Evolutionary conservation across 768 basidiomycete species (phyloP).

Genomic region (Mycena pura): DNA sequence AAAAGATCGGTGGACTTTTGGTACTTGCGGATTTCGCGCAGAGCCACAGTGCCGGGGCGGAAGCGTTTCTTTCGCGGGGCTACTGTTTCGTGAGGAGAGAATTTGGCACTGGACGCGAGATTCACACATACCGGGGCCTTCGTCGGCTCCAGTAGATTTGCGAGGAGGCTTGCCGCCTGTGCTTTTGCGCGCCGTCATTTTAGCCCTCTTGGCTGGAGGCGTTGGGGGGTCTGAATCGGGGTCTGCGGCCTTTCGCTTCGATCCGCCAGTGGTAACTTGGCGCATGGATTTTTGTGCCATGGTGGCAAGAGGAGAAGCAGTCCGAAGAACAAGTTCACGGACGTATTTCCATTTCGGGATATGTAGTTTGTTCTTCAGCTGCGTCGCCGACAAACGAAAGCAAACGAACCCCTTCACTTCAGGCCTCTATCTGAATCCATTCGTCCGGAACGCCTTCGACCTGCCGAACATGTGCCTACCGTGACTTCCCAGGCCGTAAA

Average conservation of each 20-base stretch:
- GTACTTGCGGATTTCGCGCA: conserved; percentile 93
- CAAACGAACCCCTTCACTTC: no score
- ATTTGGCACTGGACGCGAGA: conserved; percentile 11
- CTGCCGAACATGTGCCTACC: no score
- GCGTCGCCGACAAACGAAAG: no score
- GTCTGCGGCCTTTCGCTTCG: conserved; percentile 54
- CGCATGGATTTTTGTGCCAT: conserved; percentile 81
- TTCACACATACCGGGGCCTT: conserved; percentile 32
- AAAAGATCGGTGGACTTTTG: conserved; percentile 93
- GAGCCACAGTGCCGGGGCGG: conserved; percentile 88
- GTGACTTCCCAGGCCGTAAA: no score
- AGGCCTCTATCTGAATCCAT: no score
- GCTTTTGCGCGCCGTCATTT: conserved; percentile 81
- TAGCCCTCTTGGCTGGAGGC: conserved; percentile 59
- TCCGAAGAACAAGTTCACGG: conserved; percentile 10
- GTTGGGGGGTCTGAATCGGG: conserved; percentile 51
- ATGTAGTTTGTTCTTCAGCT: no score
- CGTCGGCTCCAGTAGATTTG: conserved; percentile 23
- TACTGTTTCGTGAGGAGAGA: background rate
- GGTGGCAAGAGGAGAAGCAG: conserved; percentile 11
- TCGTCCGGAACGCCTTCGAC: no score
- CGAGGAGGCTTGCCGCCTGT: conserved; percentile 72
- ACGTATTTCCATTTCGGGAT: no score
- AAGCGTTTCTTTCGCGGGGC: conserved; percentile 62
- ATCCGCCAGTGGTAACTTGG: conserved; percentile 47